Evolutionary conservation across 2,329 filamentous ascomycete species (phyloP).

Genomic region (Neoscytalidium dimidiatum): DNA sequence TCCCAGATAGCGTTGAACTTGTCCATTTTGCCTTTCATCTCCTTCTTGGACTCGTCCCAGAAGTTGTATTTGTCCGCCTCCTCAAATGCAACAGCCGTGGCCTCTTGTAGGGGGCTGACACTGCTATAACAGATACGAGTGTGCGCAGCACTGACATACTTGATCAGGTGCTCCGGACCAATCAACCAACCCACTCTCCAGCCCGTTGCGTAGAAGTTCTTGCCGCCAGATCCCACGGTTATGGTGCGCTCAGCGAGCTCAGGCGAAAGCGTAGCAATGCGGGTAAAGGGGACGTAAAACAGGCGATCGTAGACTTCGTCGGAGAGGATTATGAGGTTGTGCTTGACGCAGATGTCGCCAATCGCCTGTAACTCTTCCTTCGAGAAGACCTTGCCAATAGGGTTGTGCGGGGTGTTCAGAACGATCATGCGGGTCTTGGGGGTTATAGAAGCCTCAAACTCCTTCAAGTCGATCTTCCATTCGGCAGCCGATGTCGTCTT

Average conservation of each 20-base stretch:
- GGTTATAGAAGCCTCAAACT: conserved; percentile 80
- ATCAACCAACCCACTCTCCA: conserved; percentile 97
- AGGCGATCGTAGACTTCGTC: conserved; percentile 83
- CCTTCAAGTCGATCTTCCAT: conserved; percentile 83
- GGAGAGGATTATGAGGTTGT: conserved; percentile 85
- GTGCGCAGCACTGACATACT: conserved; percentile 89
- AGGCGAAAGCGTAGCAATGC: conserved; percentile 86
- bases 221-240: conserved; percentile 93
- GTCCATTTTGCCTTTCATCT: conserved; percentile 89
- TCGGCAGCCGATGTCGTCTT: conserved; percentile 82
- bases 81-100: conserved; percentile 90
- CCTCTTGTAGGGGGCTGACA: conserved; percentile 91
- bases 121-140: conserved; percentile 95
- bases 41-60: conserved; percentile 78
- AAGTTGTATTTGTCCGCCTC: conserved; percentile 82
- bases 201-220: conserved; percentile 97
- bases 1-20: conserved; percentile 72
- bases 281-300: conserved; percentile 92
- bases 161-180: conserved; percentile 82
- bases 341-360: conserved; percentile 84
- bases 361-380: conserved; percentile 80
- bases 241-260: conserved; percentile 86
- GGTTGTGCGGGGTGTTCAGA: conserved; percentile 86
- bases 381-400: conserved; percentile 93
- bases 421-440: conserved; percentile 95